phyloP scores from a whole-genome alignment of 352 stramenopile species.

The Phytophthora cryptogea region DNA sequence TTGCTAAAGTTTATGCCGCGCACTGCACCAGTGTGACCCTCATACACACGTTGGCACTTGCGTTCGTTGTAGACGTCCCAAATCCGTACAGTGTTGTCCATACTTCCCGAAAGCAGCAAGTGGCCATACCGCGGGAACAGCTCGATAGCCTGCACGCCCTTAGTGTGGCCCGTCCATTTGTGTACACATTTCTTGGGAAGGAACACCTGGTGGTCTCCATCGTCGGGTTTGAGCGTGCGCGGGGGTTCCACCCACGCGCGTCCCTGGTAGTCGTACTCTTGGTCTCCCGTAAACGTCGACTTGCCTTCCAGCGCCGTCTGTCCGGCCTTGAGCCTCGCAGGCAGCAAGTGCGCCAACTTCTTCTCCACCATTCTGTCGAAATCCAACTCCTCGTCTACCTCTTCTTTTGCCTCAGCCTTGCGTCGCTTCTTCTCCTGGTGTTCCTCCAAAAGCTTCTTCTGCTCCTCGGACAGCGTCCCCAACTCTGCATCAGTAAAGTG shows the following conservation, averaged over 20 bases:
- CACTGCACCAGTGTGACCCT: constrained; percentile 95
- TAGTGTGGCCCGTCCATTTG: constrained; percentile 96
- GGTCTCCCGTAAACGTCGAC: constrained; percentile 88
- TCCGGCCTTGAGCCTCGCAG: constrained; percentile 64
- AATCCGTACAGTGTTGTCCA: constrained; percentile 95
- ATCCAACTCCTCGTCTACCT: constrained; percentile 82
- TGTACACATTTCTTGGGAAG: constrained; percentile 98
- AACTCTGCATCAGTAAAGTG: constrained; percentile 53
- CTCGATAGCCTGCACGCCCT: constrained; percentile 98
- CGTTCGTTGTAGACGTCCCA: constrained; percentile 96
- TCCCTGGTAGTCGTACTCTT: constrained; percentile 97
- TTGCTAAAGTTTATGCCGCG: constrained; percentile 95
- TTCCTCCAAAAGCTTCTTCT: constrained; percentile 53
- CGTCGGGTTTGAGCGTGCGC: constrained; percentile 71
- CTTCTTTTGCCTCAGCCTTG: constrained; percentile 56
- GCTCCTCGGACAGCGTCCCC: constrained; percentile 56
- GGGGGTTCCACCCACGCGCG: constrained; percentile 94
- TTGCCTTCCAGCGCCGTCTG: constrained; percentile 65
- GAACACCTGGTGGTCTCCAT: constrained; percentile 93
- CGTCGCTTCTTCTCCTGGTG: constrained; percentile 62
- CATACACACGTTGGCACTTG: constrained; percentile 83
- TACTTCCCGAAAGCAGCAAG: constrained; percentile 94
- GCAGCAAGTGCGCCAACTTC: constrained; percentile 78
- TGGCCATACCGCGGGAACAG: constrained; percentile 97
- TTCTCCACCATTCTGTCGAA: constrained; percentile 90